Conservation (phyloP, 148 eudicot genomes). For the Beta vulgaris region DNA sequence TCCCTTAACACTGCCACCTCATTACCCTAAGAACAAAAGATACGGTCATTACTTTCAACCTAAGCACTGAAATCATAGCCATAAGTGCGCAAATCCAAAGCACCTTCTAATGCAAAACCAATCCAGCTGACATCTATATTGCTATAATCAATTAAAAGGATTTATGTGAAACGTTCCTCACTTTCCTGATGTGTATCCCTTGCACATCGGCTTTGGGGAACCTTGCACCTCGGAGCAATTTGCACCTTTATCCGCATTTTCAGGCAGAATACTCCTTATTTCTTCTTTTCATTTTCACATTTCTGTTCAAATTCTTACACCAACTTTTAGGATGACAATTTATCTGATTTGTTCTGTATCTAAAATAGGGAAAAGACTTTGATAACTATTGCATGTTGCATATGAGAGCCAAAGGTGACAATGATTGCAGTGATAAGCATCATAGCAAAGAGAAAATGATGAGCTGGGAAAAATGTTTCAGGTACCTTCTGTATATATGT, state of each 20-base stretch:
- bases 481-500: conserved; percentile 69
- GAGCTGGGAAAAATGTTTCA: neutral
- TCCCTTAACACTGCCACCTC: neutral
- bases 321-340: neutral
- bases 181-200: neutral
- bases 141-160: too few relatives aligned
- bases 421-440: neutral
- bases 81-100: neutral
- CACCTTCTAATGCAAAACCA: neutral
- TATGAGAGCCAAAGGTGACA: neutral
- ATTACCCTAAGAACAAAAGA: neutral
- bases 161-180: neutral
- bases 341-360: neutral
- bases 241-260: neutral
- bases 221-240: neutral
- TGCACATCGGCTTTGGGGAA: neutral
- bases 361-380: neutral
- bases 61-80: neutral
- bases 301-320: neutral
- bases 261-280: neutral
- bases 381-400: neutral
- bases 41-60: neutral
- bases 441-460: conserved; percentile 1
- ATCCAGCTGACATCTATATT: neutral
- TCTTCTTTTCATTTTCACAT: neutral